These are phyloP conservation scores for Rubroboletus pulcherrimus DNA, from an alignment of 768 basidiomycete species.

Conservation along the genomic window DNA sequence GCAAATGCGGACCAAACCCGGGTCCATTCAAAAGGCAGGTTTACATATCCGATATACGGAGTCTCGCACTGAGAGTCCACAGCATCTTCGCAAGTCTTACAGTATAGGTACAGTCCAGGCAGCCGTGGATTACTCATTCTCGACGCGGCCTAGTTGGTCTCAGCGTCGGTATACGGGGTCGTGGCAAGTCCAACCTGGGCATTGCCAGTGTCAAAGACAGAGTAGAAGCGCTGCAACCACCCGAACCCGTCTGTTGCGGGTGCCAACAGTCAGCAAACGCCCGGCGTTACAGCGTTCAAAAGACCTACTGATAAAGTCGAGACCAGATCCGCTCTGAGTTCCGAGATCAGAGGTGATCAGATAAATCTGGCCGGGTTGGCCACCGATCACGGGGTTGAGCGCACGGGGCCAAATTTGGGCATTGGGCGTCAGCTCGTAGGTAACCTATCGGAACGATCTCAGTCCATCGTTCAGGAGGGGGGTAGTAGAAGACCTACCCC, in stretches of 20 bases:
- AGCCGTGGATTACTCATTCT: not conserved
- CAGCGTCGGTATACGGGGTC: conserved; percentile 43
- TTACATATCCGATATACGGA: not conserved
- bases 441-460: conserved; percentile 31
- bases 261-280: not conserved
- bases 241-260: conserved; percentile 46
- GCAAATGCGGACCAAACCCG: not conserved
- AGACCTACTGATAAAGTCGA: conserved; percentile 60
- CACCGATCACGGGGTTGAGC: conserved; percentile 56
- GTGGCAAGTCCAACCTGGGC: conserved; percentile 24
- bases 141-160: conserved; percentile 28
- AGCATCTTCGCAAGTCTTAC: not conserved
- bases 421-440: conserved; percentile 55
- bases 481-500: conserved; percentile 24
- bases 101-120: not conserved
- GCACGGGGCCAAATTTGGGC: conserved; percentile 69
- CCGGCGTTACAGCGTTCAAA: not conserved
- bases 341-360: conserved; percentile 56
- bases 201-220: conserved; percentile 42
- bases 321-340: conserved; percentile 45
- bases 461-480: not conserved
- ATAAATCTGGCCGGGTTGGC: conserved; percentile 48
- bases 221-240: conserved; percentile 62
- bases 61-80: not conserved
- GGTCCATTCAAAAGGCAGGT: not conserved